Base-by-base conservation (phyloP, 129 eudicot genomes). In the Centaurea solstitialis region DNA sequence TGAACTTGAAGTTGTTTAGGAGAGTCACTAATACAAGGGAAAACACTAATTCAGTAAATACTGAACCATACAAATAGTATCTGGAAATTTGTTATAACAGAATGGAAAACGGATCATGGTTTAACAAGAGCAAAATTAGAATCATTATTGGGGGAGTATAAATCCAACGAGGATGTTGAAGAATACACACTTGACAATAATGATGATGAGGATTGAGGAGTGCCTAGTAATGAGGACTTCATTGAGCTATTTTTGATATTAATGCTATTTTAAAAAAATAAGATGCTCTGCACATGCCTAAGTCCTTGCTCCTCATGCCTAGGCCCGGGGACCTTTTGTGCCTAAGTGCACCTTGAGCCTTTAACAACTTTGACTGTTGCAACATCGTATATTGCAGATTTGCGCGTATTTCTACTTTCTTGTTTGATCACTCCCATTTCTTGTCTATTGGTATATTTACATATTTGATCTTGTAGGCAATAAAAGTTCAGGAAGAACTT, bases 401-500 rank as follows among this genome's bases (percentile, higher is more conserved):
- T 53, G 22, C 5, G 53, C 45, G 10, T 47, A 70, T 41, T 43
- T 23, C 50, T 59, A 35, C 41, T 40, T 74, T 30, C 33, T 8
- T 47, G 53, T 83, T 18, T 75, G 62, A 38, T 11, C 66, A 23
- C 28, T 45, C n/a, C 62, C 38, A 39, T 75, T 37, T 1, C 45
- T 18, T 61, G 65, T 38, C 4, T 33, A 66, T 50, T 40, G 45
- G 13, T 68, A 15, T 23, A 21, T 72, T 24, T 37, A 24, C 35
- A 73, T 64, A n/a, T 77, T 45, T 79, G 57, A 75, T 38, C 69
- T 73, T 67, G 81, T 68, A 91, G 97, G 93, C 87, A 20, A 84
- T 83, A 62, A 83, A 53, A 72, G 91, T 87, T 17, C 93, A 91
- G 43, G 97, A 89, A 78, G 97, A 91, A 79, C 82, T 86, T 77